Evolutionary conservation across 1,284 basidiomycete genomes (phyloP), one percentile per base, ranked within the genome.

Genomic region (Paramarasmius palmivorus): DNA sequence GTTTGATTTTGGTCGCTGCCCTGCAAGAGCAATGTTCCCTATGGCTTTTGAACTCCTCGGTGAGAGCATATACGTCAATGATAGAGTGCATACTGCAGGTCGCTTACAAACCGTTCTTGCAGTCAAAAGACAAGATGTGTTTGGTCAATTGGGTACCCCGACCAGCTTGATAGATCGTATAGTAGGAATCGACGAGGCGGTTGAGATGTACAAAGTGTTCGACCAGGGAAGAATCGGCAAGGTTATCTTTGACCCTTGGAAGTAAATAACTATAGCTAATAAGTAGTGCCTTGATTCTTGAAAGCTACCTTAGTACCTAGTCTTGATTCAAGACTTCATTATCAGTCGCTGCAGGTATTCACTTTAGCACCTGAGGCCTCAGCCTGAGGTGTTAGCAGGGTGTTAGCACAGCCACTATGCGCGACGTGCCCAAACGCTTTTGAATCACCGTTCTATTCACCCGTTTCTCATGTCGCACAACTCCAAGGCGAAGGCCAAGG

Each of bases 1-100:
- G 1, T 73, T 92, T 50, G 86, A 90, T 61, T 94, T 93, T 65
- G 94, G 93, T 8, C 80, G 93, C 15, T 96, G 93, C 65, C 92
- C 92, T 15, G 93, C 92, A 6, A 79, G 87, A 14, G 83, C 88
- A 1, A 86, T 93, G 78, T 88, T 92, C 60, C 85, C 85, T 2
- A 70, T 82, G 52, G 91, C 90, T 0, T 76, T 90, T 37, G 83
- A 88, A 62, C 69, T 94, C 20, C 70, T 95, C 23, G 76, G 76
- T 75, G 42, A 56, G 68, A 46, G 41, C 17, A 9, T 45, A 14
- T n/a, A n/a, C n/a, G n/a, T n/a, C n/a, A n/a, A n/a, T n/a, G n/a
- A n/a, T n/a, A n/a, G n/a, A n/a, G n/a, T n/a, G n/a, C n/a, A n/a
- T n/a, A n/a, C n/a, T n/a, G n/a, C n/a, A n/a, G n/a, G n/a, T n/a